These are phyloP conservation scores for Neolecta irregularis DNA, from an alignment of 1,139 yeast species.

Conservation along the genomic window DNA sequence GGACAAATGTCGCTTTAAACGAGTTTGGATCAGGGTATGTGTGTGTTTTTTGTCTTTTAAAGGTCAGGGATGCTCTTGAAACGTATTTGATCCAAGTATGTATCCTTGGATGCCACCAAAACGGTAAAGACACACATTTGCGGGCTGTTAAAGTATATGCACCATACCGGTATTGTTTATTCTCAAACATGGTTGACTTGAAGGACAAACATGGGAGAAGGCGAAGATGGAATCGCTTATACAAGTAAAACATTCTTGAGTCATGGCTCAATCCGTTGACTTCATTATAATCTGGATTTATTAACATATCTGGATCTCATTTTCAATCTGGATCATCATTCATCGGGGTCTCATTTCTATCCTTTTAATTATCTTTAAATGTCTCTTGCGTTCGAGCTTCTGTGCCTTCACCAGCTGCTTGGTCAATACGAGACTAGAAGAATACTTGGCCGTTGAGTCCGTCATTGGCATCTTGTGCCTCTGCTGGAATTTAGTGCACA, in stretches of 20 bases:
- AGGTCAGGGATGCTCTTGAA: slow-evolving; percentile 37
- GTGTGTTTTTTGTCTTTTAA: background rate
- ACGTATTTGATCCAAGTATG: slow-evolving; percentile 57
- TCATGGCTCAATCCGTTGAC: slow-evolving; percentile 3
- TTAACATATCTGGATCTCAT: background rate
- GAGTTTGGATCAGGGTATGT: slow-evolving; percentile 9
- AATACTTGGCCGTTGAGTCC: background rate
- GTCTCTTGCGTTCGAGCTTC: no score
- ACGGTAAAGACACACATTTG: slow-evolving; percentile 89
- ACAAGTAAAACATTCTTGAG: slow-evolving; percentile 1
- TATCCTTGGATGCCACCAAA: slow-evolving; percentile 76
- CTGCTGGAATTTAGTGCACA: background rate
- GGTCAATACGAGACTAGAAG: no score
- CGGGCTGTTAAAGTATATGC: slow-evolving; percentile 51
- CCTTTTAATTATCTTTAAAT: no score
- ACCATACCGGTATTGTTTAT: slow-evolving; percentile 24
- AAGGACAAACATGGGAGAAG: no score
- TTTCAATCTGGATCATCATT: no score
- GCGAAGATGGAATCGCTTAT: slow-evolving; percentile 2
- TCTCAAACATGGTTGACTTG: no score
- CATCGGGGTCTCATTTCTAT: no score
- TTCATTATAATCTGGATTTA: background rate
- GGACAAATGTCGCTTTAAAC: slow-evolving; percentile 44
- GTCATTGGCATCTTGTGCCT: background rate
- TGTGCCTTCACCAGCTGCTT: no score